Evolutionary conservation across 352 stramenopile species (phyloP).

Genomic region (Aphanomyces invadans): DNA sequence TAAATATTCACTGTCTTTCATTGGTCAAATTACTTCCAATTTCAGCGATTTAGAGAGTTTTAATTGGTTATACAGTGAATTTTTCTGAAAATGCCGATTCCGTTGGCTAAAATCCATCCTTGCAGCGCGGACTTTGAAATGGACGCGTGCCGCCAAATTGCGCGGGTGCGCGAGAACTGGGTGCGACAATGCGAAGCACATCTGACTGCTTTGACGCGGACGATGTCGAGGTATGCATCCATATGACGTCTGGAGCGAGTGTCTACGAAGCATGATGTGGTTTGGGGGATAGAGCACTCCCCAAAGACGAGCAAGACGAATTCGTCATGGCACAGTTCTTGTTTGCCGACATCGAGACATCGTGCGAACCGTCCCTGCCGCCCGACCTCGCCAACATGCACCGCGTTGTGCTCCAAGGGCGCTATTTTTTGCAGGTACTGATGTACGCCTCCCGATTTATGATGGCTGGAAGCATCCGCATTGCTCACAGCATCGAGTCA

Average conservation of each 20-base stretch:
- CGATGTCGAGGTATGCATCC: background rate
- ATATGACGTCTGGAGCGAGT: background rate
- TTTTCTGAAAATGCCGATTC: background rate
- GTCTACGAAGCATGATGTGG: background rate
- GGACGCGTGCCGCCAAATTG: conserved; percentile 22
- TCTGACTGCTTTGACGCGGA: background rate
- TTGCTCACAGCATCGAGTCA: too few relatives aligned
- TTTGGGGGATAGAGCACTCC: background rate
- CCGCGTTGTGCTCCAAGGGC: conserved; percentile 46
- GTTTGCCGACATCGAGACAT: conserved; percentile 30
- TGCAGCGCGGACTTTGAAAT: background rate
- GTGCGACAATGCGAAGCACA: conserved; percentile 8
- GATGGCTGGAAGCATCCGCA: background rate
- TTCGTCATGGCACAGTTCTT: conserved; percentile 20
- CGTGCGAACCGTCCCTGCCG: conserved; percentile 53
- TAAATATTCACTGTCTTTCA: conserved; percentile 51
- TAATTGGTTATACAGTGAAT: background rate
- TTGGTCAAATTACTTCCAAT: background rate
- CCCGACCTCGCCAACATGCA: conserved; percentile 40
- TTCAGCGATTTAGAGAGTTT: background rate
- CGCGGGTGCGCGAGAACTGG: conserved; percentile 8
- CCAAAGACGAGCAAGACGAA: conserved; percentile 11
- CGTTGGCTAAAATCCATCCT: background rate
- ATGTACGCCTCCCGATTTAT: background rate
- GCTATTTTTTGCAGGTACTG: conserved; percentile 69